Evolutionary conservation across 306 rosid species (phyloP).

Genomic region (Rubus idaeus): DNA sequence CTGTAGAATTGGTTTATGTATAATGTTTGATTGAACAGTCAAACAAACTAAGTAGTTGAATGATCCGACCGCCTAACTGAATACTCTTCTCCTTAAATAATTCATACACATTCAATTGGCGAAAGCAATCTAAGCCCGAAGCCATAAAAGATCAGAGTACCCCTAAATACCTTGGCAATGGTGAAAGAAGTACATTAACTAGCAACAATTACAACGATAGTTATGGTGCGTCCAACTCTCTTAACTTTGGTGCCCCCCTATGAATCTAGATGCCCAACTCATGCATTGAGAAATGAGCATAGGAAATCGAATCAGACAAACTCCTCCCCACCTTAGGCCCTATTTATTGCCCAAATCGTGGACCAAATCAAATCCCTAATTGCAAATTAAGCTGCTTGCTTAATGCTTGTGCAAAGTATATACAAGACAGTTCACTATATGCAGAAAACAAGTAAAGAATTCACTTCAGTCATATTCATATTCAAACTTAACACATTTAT

Average conservation of each 20-base stretch:
- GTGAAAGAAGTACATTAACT: neutral
- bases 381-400: neutral
- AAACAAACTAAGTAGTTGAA: too few relatives aligned
- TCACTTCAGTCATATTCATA: neutral
- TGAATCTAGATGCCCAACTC: too few relatives aligned
- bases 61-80: too few relatives aligned
- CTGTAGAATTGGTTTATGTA: too few relatives aligned
- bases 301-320: neutral
- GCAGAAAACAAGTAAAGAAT: neutral
- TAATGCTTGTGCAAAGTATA: constrained; percentile 5
- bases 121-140: neutral
- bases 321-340: neutral
- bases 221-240: neutral
- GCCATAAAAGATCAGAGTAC: neutral
- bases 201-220: neutral
- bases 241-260: neutral
- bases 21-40: too few relatives aligned
- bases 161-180: neutral
- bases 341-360: neutral
- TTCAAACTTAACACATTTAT: neutral
- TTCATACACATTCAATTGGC: neutral
- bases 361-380: neutral
- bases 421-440: neutral
- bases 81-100: too few relatives aligned
- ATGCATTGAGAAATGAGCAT: neutral